Percentiles rank a stretch among this genome's conserved stretches.
Evolutionary conservation across 2,329 filamentous ascomycete species (phyloP).

Genomic region (Aspergillus melleus): DNA sequence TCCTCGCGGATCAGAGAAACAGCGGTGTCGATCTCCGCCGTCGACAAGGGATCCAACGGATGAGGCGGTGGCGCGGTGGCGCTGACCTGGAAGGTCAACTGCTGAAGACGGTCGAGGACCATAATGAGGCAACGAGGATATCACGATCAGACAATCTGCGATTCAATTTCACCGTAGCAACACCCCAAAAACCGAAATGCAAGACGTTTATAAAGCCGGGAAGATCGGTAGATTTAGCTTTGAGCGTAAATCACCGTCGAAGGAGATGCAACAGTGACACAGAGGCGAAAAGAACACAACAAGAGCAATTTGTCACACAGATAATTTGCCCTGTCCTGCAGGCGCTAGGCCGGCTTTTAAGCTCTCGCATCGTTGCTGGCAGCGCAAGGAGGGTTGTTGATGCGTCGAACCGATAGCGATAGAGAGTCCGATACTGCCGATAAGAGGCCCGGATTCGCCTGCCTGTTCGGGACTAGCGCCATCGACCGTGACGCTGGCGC

Average conservation of each 20-base stretch:
- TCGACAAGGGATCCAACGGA: slow-evolving; percentile 75
- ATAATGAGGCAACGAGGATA: slow-evolving; percentile 36
- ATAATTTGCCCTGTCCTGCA: not conserved
- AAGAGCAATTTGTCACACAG: not conserved
- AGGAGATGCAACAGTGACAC: not conserved
- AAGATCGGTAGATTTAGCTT: not conserved
- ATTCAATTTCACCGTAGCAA: not conserved
- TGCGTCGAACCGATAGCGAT: not conserved
- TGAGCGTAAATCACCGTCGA: not conserved
- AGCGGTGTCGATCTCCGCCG: slow-evolving; percentile 70
- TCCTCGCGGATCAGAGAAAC: slow-evolving; percentile 69
- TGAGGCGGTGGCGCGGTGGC: slow-evolving; percentile 59
- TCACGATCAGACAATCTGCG: not conserved
- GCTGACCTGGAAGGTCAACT: slow-evolving; percentile 62
- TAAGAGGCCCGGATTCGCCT: not conserved
- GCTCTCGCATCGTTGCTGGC: not conserved
- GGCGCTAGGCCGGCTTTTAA: not conserved
- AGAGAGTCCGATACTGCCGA: not conserved
- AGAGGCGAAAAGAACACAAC: not conserved
- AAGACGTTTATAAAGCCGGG: not conserved
- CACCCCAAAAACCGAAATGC: not conserved
- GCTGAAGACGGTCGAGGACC: slow-evolving; percentile 65
- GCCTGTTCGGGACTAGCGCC: not conserved
- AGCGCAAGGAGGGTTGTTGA: not conserved
- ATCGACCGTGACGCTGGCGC: not conserved